phyloP scores from a whole-genome alignment of 1,284 basidiomycete species.

The Cerrena zonata region DNA sequence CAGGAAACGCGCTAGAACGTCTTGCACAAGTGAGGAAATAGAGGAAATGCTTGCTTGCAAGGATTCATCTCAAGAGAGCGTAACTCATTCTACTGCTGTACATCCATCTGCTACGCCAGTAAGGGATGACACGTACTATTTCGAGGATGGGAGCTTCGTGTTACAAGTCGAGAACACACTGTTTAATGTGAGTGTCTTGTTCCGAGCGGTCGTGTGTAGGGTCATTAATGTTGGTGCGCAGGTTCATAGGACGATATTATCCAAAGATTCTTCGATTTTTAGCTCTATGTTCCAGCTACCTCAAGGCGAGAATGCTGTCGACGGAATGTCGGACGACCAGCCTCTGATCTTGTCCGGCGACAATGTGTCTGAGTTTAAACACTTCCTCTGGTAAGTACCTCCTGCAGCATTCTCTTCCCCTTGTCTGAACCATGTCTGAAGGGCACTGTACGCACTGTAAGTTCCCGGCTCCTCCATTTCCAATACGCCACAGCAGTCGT shows the following conservation, averaged over 20 bases:
- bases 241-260: slow-evolving; percentile 62
- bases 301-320: slow-evolving; percentile 39
- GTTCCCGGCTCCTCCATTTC: slow-evolving; percentile 1
- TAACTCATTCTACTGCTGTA: not conserved
- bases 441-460: slow-evolving; percentile 13
- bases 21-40: slow-evolving; percentile 11
- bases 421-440: not conserved
- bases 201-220: not conserved
- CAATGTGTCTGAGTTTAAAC: slow-evolving; percentile 52
- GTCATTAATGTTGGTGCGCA: slow-evolving; percentile 23
- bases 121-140: slow-evolving; percentile 29
- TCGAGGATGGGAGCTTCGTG: slow-evolving; percentile 32
- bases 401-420: not conserved
- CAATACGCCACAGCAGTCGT: slow-evolving; percentile 4
- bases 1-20: slow-evolving; percentile 17
- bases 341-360: slow-evolving; percentile 59
- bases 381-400: slow-evolving; percentile 52
- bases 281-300: slow-evolving; percentile 58
- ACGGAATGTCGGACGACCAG: slow-evolving; percentile 57
- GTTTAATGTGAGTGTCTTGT: slow-evolving; percentile 29
- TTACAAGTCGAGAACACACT: slow-evolving; percentile 29
- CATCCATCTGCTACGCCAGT: slow-evolving; percentile 4
- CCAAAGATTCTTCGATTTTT: slow-evolving; percentile 59
- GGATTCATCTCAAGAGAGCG: not conserved
- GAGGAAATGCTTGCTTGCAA: slow-evolving; percentile 9